Evolutionary conservation across 306 rosid species (phyloP).

Genomic region (Medicago arabica): DNA sequence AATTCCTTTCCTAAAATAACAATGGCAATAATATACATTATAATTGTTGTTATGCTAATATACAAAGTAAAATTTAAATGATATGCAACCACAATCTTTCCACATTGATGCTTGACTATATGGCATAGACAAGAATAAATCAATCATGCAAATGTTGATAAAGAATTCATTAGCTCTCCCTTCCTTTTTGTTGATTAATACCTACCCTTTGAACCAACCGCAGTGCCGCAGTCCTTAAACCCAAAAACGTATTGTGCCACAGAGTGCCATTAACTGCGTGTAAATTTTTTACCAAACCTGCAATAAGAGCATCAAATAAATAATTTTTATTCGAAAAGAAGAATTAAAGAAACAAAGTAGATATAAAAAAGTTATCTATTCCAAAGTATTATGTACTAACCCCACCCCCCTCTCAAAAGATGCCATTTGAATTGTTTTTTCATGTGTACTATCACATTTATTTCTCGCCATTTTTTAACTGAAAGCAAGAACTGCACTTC

Average conservation of each 20-base stretch:
- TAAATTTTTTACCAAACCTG: constrained; percentile 83
- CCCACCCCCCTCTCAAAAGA: background rate
- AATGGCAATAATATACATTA: constrained; percentile 5
- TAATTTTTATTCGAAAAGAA: constrained; percentile 10
- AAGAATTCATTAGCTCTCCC: constrained; percentile 32
- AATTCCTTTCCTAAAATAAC: constrained; percentile 76
- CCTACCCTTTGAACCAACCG: constrained; percentile 94
- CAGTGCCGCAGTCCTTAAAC: constrained; percentile 87
- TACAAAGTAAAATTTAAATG: constrained; percentile 24
- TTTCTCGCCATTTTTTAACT: too few relatives aligned
- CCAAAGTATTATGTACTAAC: constrained; percentile 13
- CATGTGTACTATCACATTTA: background rate
- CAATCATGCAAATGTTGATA: constrained; percentile 30
- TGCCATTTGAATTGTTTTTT: constrained; percentile 25
- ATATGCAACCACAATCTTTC: constrained; percentile 34
- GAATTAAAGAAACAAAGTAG: background rate
- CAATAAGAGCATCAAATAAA: constrained; percentile 49
- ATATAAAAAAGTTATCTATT: too few relatives aligned
- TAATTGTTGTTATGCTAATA: constrained; percentile 3
- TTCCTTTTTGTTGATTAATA: constrained; percentile 33
- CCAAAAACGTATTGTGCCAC: constrained; percentile 87
- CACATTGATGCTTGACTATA: constrained; percentile 5
- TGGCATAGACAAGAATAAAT: constrained; percentile 32
- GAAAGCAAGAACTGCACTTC: too few relatives aligned
- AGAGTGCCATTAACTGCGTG: constrained; percentile 72